These are phyloP conservation scores for Lecanicillium sp. DNA, from an alignment of 2,329 filamentous ascomycete genomes.

Conservation along the genomic window DNA sequence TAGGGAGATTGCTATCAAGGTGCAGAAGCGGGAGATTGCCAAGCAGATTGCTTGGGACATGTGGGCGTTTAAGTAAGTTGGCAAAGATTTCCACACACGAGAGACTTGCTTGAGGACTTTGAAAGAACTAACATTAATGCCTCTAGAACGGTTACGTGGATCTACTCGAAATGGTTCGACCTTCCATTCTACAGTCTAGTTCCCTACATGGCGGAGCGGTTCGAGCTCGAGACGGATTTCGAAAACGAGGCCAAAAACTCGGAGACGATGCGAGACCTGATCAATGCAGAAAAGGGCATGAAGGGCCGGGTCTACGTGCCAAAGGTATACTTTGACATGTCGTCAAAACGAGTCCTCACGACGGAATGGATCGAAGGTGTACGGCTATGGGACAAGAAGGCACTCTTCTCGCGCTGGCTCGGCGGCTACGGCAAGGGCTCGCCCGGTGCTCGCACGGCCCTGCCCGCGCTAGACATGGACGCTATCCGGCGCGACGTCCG, in stretches of 20 bases:
- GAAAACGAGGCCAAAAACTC: conserved; percentile 84
- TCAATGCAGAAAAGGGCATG: conserved; percentile 67
- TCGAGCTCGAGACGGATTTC: conserved; percentile 92
- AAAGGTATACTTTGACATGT: conserved; percentile 72
- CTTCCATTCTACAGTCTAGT: conserved; percentile 87
- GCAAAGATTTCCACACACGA: not conserved
- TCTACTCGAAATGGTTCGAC: conserved; percentile 84
- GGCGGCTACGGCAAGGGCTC: conserved; percentile 70
- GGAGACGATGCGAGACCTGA: conserved; percentile 70
- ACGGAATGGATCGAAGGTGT: conserved; percentile 98
- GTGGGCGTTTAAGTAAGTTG: conserved; percentile 80
- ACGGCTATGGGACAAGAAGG: conserved; percentile 82
- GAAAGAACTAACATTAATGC: conserved; percentile 10
- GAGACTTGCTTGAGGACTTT: not conserved
- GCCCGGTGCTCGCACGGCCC: conserved; percentile 62
- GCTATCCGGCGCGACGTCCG: conserved; percentile 36
- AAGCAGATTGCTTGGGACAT: conserved; percentile 90
- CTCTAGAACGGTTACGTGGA: conserved; percentile 62
- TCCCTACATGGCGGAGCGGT: conserved; percentile 86
- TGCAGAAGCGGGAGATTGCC: conserved; percentile 91
- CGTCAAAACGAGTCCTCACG: conserved; percentile 76
- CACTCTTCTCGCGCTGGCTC: conserved; percentile 68
- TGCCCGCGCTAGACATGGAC: conserved; percentile 43
- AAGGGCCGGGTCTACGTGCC: conserved; percentile 82
- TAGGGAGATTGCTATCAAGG: conserved; percentile 86